A percentile compares a stretch with the other conserved stretches of the same genome.
phyloP scores from a whole-genome alignment of 1,284 basidiomycete species.

The Sporisorium graminicola region DNA sequence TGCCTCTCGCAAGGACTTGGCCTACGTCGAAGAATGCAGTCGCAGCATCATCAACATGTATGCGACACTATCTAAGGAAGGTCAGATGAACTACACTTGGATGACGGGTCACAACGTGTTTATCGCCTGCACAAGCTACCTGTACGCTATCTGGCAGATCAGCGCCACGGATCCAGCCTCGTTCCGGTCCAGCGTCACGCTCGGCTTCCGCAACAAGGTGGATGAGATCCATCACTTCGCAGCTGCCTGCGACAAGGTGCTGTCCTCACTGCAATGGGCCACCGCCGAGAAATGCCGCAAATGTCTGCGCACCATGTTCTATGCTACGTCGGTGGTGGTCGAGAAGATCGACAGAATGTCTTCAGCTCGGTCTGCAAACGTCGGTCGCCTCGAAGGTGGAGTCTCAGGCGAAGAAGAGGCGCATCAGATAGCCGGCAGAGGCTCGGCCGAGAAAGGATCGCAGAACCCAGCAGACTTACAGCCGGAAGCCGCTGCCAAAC shows the following conservation, averaged over 20 bases:
- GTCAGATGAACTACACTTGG: constrained; percentile 55
- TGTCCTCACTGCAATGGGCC: constrained; percentile 49
- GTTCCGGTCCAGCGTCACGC: constrained; percentile 38
- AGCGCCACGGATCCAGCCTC: constrained; percentile 42
- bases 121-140: constrained; percentile 46
- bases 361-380: constrained; percentile 3
- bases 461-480: not conserved
- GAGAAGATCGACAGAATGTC: constrained; percentile 47
- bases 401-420: not conserved
- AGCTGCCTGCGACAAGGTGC: constrained; percentile 45
- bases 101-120: constrained; percentile 56
- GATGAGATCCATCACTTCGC: constrained; percentile 54
- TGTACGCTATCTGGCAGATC: constrained; percentile 53
- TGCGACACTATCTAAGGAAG: constrained; percentile 49
- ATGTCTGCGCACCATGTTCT: constrained; percentile 51
- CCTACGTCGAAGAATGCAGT: constrained; percentile 50
- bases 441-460: not conserved
- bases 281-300: constrained; percentile 53
- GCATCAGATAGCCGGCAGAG: not conserved
- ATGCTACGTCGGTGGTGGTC: constrained; percentile 45
- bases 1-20: constrained; percentile 44
- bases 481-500: not conserved
- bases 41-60: constrained; percentile 57
- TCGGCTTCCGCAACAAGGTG: constrained; percentile 45
- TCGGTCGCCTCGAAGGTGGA: not conserved